phyloP scores from a whole-genome alignment of 345 rosid species.

The Brassica rapa region DNA sequence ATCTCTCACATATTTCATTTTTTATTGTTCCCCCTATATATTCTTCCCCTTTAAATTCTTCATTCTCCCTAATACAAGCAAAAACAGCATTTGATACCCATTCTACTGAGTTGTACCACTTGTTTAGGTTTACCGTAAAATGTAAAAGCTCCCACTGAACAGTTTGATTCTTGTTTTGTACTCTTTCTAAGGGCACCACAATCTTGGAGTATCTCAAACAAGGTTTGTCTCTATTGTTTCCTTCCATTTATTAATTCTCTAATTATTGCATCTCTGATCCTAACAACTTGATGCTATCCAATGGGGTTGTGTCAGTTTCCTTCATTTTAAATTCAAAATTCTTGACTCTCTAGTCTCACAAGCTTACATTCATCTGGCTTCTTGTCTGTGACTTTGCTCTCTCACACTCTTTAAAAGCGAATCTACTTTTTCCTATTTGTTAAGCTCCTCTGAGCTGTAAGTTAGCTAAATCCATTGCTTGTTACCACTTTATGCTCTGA shows the following conservation, averaged over 20 bases:
- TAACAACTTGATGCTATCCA: conserved; percentile 12
- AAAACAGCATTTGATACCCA: conserved; percentile 68
- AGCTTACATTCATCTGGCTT: conserved; percentile 25
- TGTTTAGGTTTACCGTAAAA: conserved; percentile 46
- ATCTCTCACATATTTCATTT: neutral
- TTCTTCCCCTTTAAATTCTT: neutral
- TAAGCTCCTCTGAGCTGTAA: conserved; percentile 59
- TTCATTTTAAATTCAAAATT: conserved; percentile 11
- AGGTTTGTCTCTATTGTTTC: conserved; percentile 35
- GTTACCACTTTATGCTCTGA: conserved; percentile 86
- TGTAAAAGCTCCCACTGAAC: conserved; percentile 37
- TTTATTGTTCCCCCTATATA: neutral
- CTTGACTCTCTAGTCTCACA: conserved; percentile 45
- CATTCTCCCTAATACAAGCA: conserved; percentile 46
- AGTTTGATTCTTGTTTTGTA: conserved; percentile 54
- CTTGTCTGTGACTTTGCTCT: conserved; percentile 39
- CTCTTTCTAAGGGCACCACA: conserved; percentile 45
- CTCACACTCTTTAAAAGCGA: conserved; percentile 57
- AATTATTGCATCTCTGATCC: conserved; percentile 29
- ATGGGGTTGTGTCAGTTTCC: conserved; percentile 18
- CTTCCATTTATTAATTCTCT: neutral
- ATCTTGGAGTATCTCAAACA: conserved; percentile 53
- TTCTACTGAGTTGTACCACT: conserved; percentile 41
- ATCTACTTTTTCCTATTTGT: conserved; percentile 60
- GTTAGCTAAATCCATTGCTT: conserved; percentile 58